A percentile compares a stretch with the other conserved stretches of the same genome.
These are phyloP conservation scores for Carpinus fangiana DNA, from an alignment of 306 rosid genomes.

Conservation along the genomic window DNA sequence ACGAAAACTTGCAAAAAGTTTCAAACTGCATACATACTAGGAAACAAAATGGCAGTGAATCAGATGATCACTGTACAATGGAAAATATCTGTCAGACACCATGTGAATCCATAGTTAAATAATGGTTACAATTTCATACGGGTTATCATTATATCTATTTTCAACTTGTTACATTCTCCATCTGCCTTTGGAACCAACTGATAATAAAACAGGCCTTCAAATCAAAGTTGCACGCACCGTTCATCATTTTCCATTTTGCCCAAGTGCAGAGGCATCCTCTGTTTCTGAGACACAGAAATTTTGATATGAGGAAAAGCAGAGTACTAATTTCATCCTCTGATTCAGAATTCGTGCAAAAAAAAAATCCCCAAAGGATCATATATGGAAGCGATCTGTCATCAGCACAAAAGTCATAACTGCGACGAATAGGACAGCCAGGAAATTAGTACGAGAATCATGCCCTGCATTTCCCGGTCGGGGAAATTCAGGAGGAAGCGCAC, in stretches of 20 bases:
- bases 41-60: slow-evolving; percentile 1
- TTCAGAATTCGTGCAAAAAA: not conserved
- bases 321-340: not conserved
- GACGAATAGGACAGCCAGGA: slow-evolving; percentile 30
- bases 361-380: not conserved
- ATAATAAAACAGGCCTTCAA: not conserved
- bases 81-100: not conserved
- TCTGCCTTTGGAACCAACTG: not conserved
- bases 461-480: slow-evolving; percentile 39
- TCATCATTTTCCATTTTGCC: not conserved
- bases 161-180: not conserved
- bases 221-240: not conserved
- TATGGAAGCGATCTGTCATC: slow-evolving; percentile 38
- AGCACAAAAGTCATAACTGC: slow-evolving; percentile 41
- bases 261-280: not conserved
- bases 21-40: not conserved
- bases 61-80: not conserved
- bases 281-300: not conserved
- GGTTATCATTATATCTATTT: not conserved
- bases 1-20: not conserved
- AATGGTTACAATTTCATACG: not conserved
- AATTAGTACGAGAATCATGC: slow-evolving; percentile 18
- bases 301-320: not conserved
- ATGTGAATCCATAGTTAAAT: not conserved
- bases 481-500: slow-evolving; percentile 54